Conservation (phyloP, 2,329 filamentous ascomycete species). For the Endocalyx cinctus region DNA sequence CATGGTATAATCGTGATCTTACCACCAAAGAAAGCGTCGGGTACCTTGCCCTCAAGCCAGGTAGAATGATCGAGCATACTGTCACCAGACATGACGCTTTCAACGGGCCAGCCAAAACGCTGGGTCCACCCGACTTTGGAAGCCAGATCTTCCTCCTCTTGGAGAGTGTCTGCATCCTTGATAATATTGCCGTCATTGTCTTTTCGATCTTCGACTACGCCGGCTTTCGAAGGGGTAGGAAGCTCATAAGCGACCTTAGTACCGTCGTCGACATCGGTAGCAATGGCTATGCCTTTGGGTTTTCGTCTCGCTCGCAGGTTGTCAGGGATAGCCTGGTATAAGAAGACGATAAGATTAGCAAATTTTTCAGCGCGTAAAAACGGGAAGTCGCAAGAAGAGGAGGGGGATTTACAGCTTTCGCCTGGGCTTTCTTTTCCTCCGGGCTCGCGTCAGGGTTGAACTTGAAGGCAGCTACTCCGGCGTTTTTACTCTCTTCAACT, state of each 20-base stretch:
- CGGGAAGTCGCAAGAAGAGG: constrained; percentile 8
- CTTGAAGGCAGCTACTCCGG: constrained; percentile 73
- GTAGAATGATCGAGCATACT: constrained; percentile 84
- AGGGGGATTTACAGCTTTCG: constrained; percentile 60
- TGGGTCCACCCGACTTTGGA: constrained; percentile 81
- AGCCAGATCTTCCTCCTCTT: constrained; percentile 50
- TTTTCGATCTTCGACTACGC: constrained; percentile 53
- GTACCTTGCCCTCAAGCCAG: constrained; percentile 75
- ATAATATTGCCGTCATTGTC: constrained; percentile 45
- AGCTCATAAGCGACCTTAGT: constrained; percentile 69
- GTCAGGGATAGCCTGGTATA: constrained; percentile 54
- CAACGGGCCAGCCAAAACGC: constrained; percentile 67
- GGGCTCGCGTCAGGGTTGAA: constrained; percentile 83
- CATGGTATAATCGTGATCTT: constrained; percentile 29
- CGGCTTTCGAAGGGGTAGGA: constrained; percentile 67
- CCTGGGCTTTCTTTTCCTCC: constrained; percentile 79
- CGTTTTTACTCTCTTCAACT: constrained; percentile 71
- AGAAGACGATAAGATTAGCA: constrained; percentile 4
- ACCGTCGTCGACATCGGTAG: constrained; percentile 75
- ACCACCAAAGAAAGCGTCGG: constrained; percentile 90
- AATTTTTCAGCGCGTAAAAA: too few species aligned
- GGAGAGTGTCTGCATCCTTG: constrained; percentile 45
- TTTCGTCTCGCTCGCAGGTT: constrained; percentile 58
- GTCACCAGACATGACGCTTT: constrained; percentile 53
- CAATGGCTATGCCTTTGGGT: constrained; percentile 64